These are phyloP conservation scores for Capsicum pubescens DNA, from an alignment of 257 asterid species.

Conservation along the genomic window DNA sequence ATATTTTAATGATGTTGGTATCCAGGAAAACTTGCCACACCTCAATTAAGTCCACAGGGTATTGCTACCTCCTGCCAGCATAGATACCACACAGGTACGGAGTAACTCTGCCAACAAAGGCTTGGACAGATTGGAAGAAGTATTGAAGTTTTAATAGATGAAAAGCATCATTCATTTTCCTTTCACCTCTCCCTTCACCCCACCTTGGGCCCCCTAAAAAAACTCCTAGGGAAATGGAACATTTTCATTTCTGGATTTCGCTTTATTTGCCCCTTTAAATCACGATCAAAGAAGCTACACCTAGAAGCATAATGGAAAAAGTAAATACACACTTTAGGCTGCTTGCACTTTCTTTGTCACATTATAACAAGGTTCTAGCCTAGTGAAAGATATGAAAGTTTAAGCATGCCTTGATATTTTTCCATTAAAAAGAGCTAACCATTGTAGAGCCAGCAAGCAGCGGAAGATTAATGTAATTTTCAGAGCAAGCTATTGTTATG, in stretches of 20 bases:
- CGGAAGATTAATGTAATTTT: not conserved
- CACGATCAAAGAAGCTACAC: not conserved
- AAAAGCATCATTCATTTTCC: not conserved
- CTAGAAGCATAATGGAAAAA: not conserved
- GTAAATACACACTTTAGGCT: not conserved
- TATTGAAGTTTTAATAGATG: not conserved
- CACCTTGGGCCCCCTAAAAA: too few species aligned
- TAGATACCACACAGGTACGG: not conserved
- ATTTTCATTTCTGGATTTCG: not conserved
- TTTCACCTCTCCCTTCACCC: not conserved
- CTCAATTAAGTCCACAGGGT: not conserved
- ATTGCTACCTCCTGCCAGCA: not conserved
- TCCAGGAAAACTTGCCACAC: not conserved
- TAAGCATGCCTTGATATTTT: not conserved
- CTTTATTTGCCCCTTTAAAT: not conserved
- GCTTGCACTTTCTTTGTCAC: not conserved
- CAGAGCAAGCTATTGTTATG: not conserved
- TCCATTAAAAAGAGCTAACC: not conserved
- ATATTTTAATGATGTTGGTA: not conserved
- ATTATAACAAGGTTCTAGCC: not conserved
- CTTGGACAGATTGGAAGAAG: not conserved
- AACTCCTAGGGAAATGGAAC: not conserved
- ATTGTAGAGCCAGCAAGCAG: not conserved
- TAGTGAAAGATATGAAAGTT: not conserved
- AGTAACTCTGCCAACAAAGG: not conserved